Evolutionary conservation across 169 alveolate genomes (phyloP).

Genomic region (Plasmodium ovale): DNA sequence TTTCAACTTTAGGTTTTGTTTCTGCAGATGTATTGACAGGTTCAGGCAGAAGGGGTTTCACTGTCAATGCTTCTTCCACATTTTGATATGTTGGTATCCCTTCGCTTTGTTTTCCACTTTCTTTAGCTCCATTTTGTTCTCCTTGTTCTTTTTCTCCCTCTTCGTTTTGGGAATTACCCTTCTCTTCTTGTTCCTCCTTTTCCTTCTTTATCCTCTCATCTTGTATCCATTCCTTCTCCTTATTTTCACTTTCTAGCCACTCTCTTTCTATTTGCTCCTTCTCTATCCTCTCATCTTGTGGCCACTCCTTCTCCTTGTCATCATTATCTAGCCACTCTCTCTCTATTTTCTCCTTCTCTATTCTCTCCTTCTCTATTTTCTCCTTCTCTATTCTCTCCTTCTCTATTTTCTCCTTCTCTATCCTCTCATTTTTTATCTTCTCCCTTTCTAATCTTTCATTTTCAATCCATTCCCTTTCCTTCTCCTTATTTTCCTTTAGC

Average conservation of each 20-base stretch:
- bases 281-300: background rate
- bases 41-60: conserved; percentile 8
- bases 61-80: conserved; percentile 18
- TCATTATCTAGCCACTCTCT: background rate
- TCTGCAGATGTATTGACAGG: background rate
- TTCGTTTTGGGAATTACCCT: background rate
- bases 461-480: background rate
- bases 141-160: conserved; percentile 6
- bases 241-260: background rate
- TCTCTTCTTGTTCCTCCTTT: background rate
- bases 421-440: background rate
- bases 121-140: background rate
- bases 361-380: background rate
- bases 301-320: background rate
- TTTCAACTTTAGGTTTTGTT: background rate
- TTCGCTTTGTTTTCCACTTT: background rate
- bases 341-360: background rate
- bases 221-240: background rate
- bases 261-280: background rate
- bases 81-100: background rate
- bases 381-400: background rate
- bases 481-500: background rate
- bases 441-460: background rate
- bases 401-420: background rate
- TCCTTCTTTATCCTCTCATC: background rate